A percentile compares a stretch with the other conserved stretches of the same genome.
Conservation (phyloP, 129 eudicot species). For the Heracleum sosnowskyi region DNA sequence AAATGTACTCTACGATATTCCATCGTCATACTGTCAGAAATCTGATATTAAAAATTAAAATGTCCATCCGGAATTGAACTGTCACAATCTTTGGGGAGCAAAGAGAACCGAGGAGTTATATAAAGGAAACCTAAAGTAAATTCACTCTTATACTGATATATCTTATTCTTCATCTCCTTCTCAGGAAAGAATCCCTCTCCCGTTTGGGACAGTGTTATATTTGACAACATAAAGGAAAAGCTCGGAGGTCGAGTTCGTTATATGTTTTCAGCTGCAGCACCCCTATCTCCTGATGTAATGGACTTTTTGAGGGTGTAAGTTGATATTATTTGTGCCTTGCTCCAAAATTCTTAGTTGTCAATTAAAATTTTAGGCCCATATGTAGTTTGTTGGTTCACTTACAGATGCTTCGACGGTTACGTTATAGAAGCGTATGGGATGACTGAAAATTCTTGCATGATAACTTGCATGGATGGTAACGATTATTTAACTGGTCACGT, state of each 20-base stretch:
- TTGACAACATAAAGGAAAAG: slow-evolving; percentile 58
- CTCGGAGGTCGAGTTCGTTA: slow-evolving; percentile 84
- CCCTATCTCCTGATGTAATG: slow-evolving; percentile 78
- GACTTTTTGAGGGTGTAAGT: slow-evolving; percentile 81
- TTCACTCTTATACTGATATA: not conserved
- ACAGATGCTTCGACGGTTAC: slow-evolving; percentile 73
- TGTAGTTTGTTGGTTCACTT: not conserved
- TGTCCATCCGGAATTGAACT: not conserved
- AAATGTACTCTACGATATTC: not conserved
- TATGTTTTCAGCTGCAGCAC: slow-evolving; percentile 78
- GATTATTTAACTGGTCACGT: slow-evolving; percentile 74
- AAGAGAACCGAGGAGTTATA: not conserved
- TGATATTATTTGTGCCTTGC: not conserved
- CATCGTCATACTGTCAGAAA: not conserved
- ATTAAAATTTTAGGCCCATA: not conserved
- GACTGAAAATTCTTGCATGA: slow-evolving; percentile 72
- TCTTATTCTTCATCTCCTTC: not conserved
- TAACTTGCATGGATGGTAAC: slow-evolving; percentile 39
- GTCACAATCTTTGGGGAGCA: not conserved
- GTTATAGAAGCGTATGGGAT: slow-evolving; percentile 76
- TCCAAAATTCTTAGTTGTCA: not conserved
- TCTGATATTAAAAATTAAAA: not conserved
- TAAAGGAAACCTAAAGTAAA: not conserved
- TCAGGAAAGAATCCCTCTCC: slow-evolving; percentile 66
- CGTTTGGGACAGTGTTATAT: slow-evolving; percentile 72